These are phyloP conservation scores for Fusarium secorum DNA, from an alignment of 2,329 filamentous ascomycete genomes.

Conservation along the genomic window DNA sequence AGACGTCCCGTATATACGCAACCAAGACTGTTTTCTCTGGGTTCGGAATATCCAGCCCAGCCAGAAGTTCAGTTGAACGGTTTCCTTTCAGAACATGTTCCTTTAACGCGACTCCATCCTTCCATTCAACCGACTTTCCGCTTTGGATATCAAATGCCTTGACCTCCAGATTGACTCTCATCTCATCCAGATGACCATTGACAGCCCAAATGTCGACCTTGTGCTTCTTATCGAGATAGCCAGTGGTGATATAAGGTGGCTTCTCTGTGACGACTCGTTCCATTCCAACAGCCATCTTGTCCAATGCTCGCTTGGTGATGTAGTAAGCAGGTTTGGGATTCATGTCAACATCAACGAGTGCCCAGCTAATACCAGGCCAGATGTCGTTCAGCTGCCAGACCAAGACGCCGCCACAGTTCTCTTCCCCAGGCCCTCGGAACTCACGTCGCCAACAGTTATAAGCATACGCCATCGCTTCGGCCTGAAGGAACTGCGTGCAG, in stretches of 20 bases:
- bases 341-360: background rate
- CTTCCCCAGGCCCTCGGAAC: background rate
- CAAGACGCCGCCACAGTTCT: background rate
- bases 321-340: slow-evolving; percentile 6
- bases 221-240: background rate
- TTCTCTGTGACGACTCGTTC: background rate
- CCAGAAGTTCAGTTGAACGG: background rate
- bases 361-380: slow-evolving; percentile 11
- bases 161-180: background rate
- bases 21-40: background rate
- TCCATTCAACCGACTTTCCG: background rate
- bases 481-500: background rate
- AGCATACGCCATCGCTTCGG: background rate
- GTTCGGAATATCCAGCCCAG: background rate
- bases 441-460: slow-evolving; percentile 12
- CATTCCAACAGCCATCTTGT: background rate
- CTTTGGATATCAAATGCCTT: background rate
- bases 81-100: background rate
- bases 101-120: rapidly evolving
- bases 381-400: slow-evolving; percentile 17
- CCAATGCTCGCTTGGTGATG: background rate
- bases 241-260: slow-evolving; percentile 5
- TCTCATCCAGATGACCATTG: background rate
- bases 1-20: background rate
- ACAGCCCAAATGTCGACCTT: background rate